Evolutionary conservation across 768 basidiomycete genomes (phyloP), one percentile per base, ranked within the genome.

Genomic region (Macrolepiota fuliginosa): DNA sequence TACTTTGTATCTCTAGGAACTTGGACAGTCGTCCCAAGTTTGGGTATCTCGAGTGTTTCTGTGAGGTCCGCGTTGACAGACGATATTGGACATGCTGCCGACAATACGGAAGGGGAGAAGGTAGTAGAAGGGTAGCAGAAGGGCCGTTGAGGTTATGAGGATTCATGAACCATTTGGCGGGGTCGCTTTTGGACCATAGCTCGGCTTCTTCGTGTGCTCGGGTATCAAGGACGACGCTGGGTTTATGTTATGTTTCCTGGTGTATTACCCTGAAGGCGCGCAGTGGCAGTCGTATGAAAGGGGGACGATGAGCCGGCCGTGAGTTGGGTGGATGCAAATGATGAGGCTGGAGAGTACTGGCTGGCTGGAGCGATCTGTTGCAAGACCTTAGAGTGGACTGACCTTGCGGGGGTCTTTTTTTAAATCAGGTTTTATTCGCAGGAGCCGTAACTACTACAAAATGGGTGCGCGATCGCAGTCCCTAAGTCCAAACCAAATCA

Each of bases 161-260:
- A 59, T 86, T 78, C 56, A 92, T 77, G 67, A 92, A 74, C 60
- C 84, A 72, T 65, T 80, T 80, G 45, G 86, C 84, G 50, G 96
- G 84, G 72, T 87, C 81, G 70, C 85, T 86, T 25, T 78, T 75
- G 42, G 71, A 67, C 92, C 94, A 96, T 69, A 85, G 86, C 58
- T 76, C 69, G 5, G 61, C 65, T 58, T 88, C 86, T 57, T 90
- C 83, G 63, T 82, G 81, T 5, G 83, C 77, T 45, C 85, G 79
- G 15, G 85, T 85, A 12, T 95, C 95, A 4, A 94, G 83, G 15
- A 96, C 81, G 60, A 90, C 85, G 66, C 91, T 87, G 15, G 89
- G 79, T 50, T 75, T 77, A 76, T 68, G 61, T 72, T 72, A 65
- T 69, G 68, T 56, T 67, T 65, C 66, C 69, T 67, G 74, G 76